These are phyloP conservation scores for Porpolomopsis calyptriformis DNA, from an alignment of 768 basidiomycete species.

Conservation along the genomic window DNA sequence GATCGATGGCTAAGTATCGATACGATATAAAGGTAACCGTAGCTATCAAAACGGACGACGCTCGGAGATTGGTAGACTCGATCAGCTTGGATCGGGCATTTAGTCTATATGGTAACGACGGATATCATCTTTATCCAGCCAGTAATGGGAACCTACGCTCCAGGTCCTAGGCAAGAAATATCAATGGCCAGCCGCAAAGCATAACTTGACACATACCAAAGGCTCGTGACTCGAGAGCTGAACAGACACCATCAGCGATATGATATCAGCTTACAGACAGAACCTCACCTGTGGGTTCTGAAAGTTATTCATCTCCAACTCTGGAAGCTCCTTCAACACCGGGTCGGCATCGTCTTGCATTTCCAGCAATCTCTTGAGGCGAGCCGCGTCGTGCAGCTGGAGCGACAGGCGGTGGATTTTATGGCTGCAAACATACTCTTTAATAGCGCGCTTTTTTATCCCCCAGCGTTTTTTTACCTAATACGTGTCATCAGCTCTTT, in stretches of 20 bases:
- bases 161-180: not conserved
- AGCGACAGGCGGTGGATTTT: not conserved
- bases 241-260: not conserved
- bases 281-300: not conserved
- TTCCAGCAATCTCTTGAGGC: not conserved
- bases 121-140: too few species aligned
- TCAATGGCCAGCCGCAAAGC: not conserved
- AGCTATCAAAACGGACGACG: too few species aligned
- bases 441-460: not conserved
- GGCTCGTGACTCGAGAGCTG: not conserved
- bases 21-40: too few species aligned
- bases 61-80: too few species aligned
- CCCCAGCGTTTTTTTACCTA: not conserved
- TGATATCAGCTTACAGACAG: not conserved
- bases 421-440: not conserved
- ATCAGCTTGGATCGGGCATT: too few species aligned
- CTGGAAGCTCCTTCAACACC: not conserved
- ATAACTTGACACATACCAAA: not conserved
- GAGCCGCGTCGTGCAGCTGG: not conserved
- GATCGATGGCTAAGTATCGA: too few species aligned
- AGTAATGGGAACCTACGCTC: not conserved
- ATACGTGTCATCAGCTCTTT: not conserved
- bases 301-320: not conserved
- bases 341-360: not conserved
- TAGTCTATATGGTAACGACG: too few species aligned